Evolutionary conservation across 371 early-diverging fungal genomes (phyloP).

Genomic region (Mortierella sp.): DNA sequence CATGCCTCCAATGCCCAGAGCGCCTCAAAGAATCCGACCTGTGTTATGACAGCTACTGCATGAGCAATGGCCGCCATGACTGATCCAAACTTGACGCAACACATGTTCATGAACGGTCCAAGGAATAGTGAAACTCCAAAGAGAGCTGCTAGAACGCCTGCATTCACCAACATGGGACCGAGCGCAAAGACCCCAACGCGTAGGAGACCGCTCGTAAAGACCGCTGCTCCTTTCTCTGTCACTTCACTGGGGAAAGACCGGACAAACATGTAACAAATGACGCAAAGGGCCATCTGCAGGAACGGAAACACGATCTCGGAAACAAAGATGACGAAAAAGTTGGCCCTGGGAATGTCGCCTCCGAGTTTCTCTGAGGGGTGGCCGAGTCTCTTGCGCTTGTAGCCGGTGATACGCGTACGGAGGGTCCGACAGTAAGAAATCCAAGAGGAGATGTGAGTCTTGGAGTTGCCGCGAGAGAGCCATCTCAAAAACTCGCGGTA

Average conservation of each 20-base stretch:
- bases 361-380: slow-evolving; percentile 64
- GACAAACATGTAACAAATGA: slow-evolving; percentile 74
- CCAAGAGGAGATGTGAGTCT: slow-evolving; percentile 82
- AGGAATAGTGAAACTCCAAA: slow-evolving; percentile 78
- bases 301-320: slow-evolving; percentile 82
- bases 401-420: slow-evolving; percentile 82
- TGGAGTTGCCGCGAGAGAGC: slow-evolving; percentile 83
- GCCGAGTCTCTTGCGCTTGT: slow-evolving; percentile 77
- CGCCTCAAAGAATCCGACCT: slow-evolving; percentile 69
- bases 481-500: slow-evolving; percentile 85
- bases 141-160: slow-evolving; percentile 71
- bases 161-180: slow-evolving; percentile 80
- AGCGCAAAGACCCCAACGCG: slow-evolving; percentile 74
- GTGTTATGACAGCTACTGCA: slow-evolving; percentile 69
- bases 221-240: slow-evolving; percentile 48
- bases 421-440: slow-evolving; percentile 77
- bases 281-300: slow-evolving; percentile 69
- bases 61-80: slow-evolving; percentile 78
- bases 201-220: slow-evolving; percentile 61
- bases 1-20: slow-evolving; percentile 78
- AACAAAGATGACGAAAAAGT: slow-evolving; percentile 73
- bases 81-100: slow-evolving; percentile 76
- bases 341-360: slow-evolving; percentile 75
- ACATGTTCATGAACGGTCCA: slow-evolving; percentile 71
- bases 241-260: slow-evolving; percentile 59